Conservation (phyloP, 169 alveolate species). For the Besnoitia besnoiti region DNA sequence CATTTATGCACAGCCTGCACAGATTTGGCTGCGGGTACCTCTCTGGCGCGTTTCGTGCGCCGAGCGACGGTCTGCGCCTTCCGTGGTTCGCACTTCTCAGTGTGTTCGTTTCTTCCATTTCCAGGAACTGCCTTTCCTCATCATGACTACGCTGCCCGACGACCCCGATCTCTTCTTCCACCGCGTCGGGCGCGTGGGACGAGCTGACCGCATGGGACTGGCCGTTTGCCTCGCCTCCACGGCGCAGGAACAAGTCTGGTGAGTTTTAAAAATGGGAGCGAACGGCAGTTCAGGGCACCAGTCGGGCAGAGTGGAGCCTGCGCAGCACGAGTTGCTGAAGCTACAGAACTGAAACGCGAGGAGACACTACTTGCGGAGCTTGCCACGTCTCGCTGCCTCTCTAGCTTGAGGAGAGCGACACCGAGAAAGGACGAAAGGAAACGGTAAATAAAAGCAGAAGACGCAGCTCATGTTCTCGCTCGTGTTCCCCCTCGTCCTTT, state of each 20-base stretch:
- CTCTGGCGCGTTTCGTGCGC: not conserved
- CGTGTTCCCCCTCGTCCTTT: not conserved
- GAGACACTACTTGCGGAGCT: not conserved
- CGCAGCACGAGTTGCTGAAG: not conserved
- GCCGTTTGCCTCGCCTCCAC: constrained; percentile 73
- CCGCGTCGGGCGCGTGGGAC: constrained; percentile 74
- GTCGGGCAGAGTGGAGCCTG: too few relatives aligned
- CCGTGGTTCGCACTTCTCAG: not conserved
- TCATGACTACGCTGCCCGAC: constrained; percentile 73
- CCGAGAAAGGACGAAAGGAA: not conserved
- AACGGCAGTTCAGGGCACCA: too few relatives aligned
- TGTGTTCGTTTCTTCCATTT: constrained; percentile 25
- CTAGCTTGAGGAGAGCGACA: not conserved
- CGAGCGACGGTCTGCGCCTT: not conserved
- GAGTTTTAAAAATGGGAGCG: not conserved
- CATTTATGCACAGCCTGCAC: too few relatives aligned
- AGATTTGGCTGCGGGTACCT: not conserved
- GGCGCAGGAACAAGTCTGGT: constrained; percentile 68
- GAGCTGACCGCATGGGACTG: constrained; percentile 72
- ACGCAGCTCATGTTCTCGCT: too few relatives aligned
- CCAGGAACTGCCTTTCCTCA: constrained; percentile 60
- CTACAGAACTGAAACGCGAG: not conserved
- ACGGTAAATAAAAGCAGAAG: not conserved
- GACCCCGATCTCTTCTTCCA: constrained; percentile 74
- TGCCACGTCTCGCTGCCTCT: not conserved